These are phyloP conservation scores for Yamadazyma philogaea DNA, from an alignment of 805 yeast species.

Conservation along the genomic window DNA sequence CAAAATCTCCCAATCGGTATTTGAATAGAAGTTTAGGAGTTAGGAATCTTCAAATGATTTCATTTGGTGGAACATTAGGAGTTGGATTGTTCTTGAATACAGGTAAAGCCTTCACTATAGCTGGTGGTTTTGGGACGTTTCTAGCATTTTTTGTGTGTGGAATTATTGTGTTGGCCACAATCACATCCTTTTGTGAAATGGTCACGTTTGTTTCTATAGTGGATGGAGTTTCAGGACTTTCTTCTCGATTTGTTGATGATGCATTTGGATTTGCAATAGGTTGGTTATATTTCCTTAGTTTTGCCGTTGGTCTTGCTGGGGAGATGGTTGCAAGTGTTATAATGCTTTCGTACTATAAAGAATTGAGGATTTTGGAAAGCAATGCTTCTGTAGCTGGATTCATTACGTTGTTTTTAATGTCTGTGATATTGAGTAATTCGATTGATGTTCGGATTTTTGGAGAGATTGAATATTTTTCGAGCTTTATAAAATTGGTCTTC, in stretches of 20 bases:
- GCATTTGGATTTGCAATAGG: conserved; percentile 76
- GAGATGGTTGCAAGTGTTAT: conserved; percentile 80
- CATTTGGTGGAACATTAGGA: conserved; percentile 76
- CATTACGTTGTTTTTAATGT: conserved; percentile 54
- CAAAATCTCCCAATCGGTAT: conserved; percentile 11
- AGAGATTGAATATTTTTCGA: conserved; percentile 64
- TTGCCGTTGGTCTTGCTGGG: conserved; percentile 69
- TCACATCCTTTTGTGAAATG: conserved; percentile 78
- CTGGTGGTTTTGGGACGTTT: conserved; percentile 76
- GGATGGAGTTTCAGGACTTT: conserved; percentile 72
- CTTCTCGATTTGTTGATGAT: conserved; percentile 73
- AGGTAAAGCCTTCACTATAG: conserved; percentile 69
- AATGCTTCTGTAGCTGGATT: conserved; percentile 53
- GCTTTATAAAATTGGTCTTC: conserved; percentile 54
- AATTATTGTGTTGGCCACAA: conserved; percentile 60
- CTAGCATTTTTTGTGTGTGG: conserved; percentile 67
- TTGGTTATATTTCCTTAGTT: conserved; percentile 70
- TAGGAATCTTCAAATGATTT: conserved; percentile 73
- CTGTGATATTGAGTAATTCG: conserved; percentile 53
- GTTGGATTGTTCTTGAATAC: conserved; percentile 69
- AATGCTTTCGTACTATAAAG: conserved; percentile 65
- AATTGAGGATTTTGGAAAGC: conserved; percentile 47
- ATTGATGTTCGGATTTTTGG: conserved; percentile 73
- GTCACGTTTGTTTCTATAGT: conserved; percentile 75
- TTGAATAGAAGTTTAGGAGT: conserved; percentile 59